Evolutionary conservation across 805 yeast species (phyloP).

Genomic region (Zygoascus biomembranicola): DNA sequence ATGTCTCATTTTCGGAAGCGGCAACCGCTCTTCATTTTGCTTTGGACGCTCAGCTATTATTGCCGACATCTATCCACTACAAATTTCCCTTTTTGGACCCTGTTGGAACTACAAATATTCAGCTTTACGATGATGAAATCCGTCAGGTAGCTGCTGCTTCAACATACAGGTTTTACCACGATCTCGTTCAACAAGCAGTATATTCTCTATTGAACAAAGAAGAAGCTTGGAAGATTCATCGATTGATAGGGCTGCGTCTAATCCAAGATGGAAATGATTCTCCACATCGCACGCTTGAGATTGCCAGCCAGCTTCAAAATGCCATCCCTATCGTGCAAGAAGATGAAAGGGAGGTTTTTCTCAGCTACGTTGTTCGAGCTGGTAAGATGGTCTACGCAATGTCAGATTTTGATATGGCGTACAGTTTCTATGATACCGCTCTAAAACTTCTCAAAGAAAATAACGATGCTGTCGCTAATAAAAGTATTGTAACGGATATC

Average conservation of each 20-base stretch:
- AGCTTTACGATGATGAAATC: conserved; percentile 28
- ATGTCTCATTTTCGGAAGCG: conserved; percentile 28
- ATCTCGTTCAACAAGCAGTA: conserved; percentile 30
- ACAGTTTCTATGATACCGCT: conserved; percentile 34
- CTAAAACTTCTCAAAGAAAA: conserved; percentile 17
- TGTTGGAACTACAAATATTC: conserved; percentile 21
- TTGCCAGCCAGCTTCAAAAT: conserved; percentile 35
- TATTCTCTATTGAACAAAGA: conserved; percentile 22
- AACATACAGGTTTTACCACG: conserved; percentile 36
- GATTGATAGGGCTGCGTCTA: conserved; percentile 37
- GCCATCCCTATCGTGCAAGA: conserved; percentile 29
- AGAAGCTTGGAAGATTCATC: conserved; percentile 30
- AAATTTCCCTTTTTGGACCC: conserved; percentile 40
- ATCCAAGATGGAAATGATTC: conserved; percentile 16
- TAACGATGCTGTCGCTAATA: conserved; percentile 5
- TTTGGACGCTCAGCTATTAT: conserved; percentile 28
- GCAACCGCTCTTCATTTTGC: conserved; percentile 30
- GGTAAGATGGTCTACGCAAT: conserved; percentile 38
- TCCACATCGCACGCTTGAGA: conserved; percentile 25
- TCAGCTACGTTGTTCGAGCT: conserved; percentile 35
- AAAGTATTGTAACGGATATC: conserved; percentile 16
- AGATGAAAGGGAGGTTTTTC: conserved; percentile 33
- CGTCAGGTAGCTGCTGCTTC: conserved; percentile 30
- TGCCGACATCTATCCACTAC: conserved; percentile 36
- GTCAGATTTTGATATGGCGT: conserved; percentile 35